Percentiles rank a stretch among this genome's conserved stretches.
Conservation (phyloP, 371 early-diverging fungal species). For the Lichtheimia ornata region DNA sequence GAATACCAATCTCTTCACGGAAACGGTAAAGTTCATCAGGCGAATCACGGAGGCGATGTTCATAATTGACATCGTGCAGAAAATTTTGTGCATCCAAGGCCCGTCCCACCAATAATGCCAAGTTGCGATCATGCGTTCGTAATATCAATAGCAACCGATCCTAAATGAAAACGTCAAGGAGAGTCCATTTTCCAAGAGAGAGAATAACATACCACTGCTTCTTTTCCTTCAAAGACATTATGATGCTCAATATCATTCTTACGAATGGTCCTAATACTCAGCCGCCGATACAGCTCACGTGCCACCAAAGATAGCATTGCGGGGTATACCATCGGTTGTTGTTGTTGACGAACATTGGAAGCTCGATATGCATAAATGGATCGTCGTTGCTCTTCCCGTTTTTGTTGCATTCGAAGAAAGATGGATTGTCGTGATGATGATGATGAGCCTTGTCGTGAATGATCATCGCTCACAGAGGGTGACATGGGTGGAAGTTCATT, state of each 20-base stretch:
- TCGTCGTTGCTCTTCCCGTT: constrained; percentile 33
- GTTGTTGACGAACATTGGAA: constrained; percentile 3
- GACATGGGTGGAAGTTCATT: no score
- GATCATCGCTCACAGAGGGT: constrained; percentile 1
- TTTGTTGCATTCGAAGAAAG: constrained; percentile 34
- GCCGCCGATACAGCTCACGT: constrained; percentile 58
- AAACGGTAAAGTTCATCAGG: constrained; percentile 73
- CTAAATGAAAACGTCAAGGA: constrained; percentile 7
- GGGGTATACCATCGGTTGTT: constrained; percentile 51
- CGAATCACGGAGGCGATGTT: constrained; percentile 74
- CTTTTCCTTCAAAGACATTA: constrained; percentile 77
- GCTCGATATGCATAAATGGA: constrained; percentile 39
- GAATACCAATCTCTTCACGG: constrained; percentile 14
- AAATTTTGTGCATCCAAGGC: constrained; percentile 80
- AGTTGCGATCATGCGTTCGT: constrained; percentile 77
- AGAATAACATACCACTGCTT: constrained; percentile 69
- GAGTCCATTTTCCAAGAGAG: not conserved
- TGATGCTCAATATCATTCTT: constrained; percentile 80
- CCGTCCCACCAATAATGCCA: constrained; percentile 78
- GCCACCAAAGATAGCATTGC: constrained; percentile 82
- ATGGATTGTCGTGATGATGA: constrained; percentile 12
- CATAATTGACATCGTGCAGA: constrained; percentile 84
- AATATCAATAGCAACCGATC: constrained; percentile 68
- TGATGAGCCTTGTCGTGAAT: not conserved
- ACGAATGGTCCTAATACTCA: constrained; percentile 47